These are phyloP conservation scores for Neofusicoccum parvum DNA, from an alignment of 2,329 filamentous ascomycete genomes.

Conservation along the genomic window DNA sequence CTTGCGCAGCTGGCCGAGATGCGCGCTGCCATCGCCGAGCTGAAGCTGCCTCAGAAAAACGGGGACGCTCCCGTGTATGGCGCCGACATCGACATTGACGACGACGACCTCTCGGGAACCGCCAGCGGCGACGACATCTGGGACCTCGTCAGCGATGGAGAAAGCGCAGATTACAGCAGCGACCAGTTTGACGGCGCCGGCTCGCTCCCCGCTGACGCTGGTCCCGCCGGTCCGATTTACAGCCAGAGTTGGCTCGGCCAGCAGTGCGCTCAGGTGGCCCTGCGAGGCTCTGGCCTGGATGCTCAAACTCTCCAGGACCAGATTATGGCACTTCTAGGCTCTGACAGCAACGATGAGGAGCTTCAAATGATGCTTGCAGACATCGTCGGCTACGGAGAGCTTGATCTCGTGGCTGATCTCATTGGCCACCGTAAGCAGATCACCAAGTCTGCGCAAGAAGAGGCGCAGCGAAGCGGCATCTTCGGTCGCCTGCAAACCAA, in stretches of 20 bases:
- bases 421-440: slow-evolving; percentile 75
- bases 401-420: slow-evolving; percentile 92
- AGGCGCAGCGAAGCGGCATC: slow-evolving; percentile 47
- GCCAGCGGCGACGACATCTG: slow-evolving; percentile 80
- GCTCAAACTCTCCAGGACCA: slow-evolving; percentile 74
- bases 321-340: slow-evolving; percentile 72
- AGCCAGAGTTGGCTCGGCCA: slow-evolving; percentile 70
- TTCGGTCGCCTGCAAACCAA: slow-evolving; percentile 68
- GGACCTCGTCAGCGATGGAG: slow-evolving; percentile 82
- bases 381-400: slow-evolving; percentile 86
- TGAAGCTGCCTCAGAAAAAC: slow-evolving; percentile 59
- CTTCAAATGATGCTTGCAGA: slow-evolving; percentile 90
- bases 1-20: slow-evolving; percentile 82
- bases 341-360: slow-evolving; percentile 71
- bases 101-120: slow-evolving; percentile 64
- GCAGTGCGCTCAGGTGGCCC: slow-evolving; percentile 69
- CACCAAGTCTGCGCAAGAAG: slow-evolving; percentile 34
- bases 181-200: slow-evolving; percentile 62
- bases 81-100: slow-evolving; percentile 63
- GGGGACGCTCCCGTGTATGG: slow-evolving; percentile 54
- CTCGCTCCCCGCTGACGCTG: slow-evolving; percentile 26
- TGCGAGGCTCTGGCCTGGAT: slow-evolving; percentile 66
- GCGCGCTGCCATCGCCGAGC: slow-evolving; percentile 77
- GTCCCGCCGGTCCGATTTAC: slow-evolving; percentile 44
- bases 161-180: slow-evolving; percentile 66